These are phyloP conservation scores for Azolla pinnata DNA, from an alignment of 75 land plant genomes.

Conservation along the genomic window DNA sequence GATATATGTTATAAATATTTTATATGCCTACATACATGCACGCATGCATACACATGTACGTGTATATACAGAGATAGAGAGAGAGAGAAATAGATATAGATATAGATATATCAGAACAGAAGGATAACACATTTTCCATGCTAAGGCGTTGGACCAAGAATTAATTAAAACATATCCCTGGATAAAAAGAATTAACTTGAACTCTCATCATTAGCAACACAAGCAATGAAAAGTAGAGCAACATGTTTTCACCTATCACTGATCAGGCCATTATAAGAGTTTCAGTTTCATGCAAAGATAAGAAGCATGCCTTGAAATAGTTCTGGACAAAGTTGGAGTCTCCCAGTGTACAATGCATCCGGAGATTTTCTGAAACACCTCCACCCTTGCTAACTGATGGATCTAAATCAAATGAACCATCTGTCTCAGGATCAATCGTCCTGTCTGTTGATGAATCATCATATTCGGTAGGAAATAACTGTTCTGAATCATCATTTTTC, in stretches of 20 bases:
- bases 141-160: no score
- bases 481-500: neutral
- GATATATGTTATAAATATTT: no score
- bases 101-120: no score
- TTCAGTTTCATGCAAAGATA: neutral
- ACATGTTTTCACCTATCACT: neutral
- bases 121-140: no score
- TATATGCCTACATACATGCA: no score
- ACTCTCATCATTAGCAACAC: neutral
- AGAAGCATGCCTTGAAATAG: slow-evolving; percentile 62
- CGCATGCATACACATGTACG: no score
- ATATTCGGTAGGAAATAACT: neutral
- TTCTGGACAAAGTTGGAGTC: slow-evolving; percentile 89
- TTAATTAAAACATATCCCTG: no score
- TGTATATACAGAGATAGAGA: no score
- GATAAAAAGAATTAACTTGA: neutral
- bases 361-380: neutral
- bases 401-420: neutral
- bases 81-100: no score
- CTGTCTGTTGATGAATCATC: no score
- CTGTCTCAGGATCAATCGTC: neutral
- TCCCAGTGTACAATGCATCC: slow-evolving; percentile 48
- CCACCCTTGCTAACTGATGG: neutral
- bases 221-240: neutral
- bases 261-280: no score